Evolutionary conservation across 2,329 filamentous ascomycete genomes (phyloP).

Genomic region (Nemania abortiva): DNA sequence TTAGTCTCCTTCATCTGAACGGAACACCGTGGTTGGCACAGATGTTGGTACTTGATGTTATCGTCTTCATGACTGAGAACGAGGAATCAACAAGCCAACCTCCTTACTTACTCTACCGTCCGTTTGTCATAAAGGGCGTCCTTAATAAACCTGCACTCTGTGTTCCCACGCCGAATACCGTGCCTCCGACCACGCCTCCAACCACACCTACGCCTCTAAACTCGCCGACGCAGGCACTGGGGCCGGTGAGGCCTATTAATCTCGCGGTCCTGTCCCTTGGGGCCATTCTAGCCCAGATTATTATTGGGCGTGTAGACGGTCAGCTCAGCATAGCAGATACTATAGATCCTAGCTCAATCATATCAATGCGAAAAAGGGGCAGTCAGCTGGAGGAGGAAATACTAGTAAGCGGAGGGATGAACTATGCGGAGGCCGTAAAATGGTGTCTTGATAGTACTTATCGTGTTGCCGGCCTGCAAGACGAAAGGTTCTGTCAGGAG

Average conservation of each 20-base stretch:
- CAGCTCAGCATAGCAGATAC: constrained; percentile 9
- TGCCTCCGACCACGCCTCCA: not conserved
- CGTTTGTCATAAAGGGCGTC: constrained; percentile 13
- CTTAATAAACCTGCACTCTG: not conserved
- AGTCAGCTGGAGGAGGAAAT: not conserved
- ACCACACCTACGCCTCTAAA: too few relatives aligned
- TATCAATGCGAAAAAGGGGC: constrained; percentile 1
- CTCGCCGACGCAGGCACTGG: not conserved
- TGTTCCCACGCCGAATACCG: too few relatives aligned
- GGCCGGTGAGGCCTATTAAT: not conserved
- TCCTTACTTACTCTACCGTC: not conserved
- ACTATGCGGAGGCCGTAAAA: constrained; percentile 16
- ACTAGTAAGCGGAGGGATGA: not conserved
- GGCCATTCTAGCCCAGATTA: constrained; percentile 21
- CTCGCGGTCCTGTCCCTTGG: constrained; percentile 2
- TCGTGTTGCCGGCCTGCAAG: not conserved
- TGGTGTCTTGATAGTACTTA: constrained; percentile 25
- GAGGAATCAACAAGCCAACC: not conserved
- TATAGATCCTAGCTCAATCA: constrained; percentile 12
- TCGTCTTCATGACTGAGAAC: not conserved
- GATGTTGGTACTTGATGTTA: constrained; percentile 20
- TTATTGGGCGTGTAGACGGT: constrained; percentile 4
- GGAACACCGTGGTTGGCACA: constrained; percentile 19
- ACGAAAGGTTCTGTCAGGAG: constrained; percentile 20
- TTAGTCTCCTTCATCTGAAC: constrained; percentile 14